Evolutionary conservation across 768 basidiomycete species (phyloP).

Genomic region (Paxillus rubicundulus): DNA sequence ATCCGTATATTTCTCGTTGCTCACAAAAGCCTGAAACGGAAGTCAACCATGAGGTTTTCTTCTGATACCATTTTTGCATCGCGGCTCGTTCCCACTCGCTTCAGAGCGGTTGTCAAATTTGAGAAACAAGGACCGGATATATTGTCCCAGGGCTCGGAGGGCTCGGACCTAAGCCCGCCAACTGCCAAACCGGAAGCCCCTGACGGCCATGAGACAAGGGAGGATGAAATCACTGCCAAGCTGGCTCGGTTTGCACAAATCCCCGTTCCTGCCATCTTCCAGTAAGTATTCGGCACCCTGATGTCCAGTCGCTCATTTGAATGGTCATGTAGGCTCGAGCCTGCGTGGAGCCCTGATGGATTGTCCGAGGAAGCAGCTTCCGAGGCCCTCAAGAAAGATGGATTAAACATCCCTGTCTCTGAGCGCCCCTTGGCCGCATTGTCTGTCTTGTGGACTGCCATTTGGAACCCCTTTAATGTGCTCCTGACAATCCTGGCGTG

Average conservation of each 20-base stretch:
- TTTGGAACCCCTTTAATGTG: slow-evolving; percentile 36
- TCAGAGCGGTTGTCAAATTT: slow-evolving; percentile 9
- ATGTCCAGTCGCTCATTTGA: not conserved
- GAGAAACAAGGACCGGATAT: slow-evolving; percentile 27
- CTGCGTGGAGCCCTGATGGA: slow-evolving; percentile 24
- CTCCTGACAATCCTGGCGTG: slow-evolving; percentile 30
- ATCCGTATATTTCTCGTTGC: slow-evolving; percentile 5
- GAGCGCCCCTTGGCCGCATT: slow-evolving; percentile 32
- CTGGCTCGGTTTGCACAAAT: slow-evolving; percentile 28
- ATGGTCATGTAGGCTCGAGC: slow-evolving; percentile 20
- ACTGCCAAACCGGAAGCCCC: not conserved
- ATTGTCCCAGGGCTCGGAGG: slow-evolving; percentile 5
- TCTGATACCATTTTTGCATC: slow-evolving; percentile 20
- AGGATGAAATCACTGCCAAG: slow-evolving; percentile 20
- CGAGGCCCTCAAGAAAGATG: slow-evolving; percentile 19
- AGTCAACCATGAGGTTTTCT: slow-evolving; percentile 22
- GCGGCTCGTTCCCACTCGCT: slow-evolving; percentile 21
- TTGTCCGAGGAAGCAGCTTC: slow-evolving; percentile 20
- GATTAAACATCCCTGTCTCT: slow-evolving; percentile 27
- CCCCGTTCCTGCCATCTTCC: slow-evolving; percentile 22
- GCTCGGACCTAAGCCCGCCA: slow-evolving; percentile 2
- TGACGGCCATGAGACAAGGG: slow-evolving; percentile 4
- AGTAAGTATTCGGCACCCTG: slow-evolving; percentile 9
- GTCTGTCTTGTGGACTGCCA: slow-evolving; percentile 29
- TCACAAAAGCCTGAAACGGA: slow-evolving; percentile 9